phyloP scores from a whole-genome alignment of 768 basidiomycete genomes.

The Coprinopsis cinerea region DNA sequence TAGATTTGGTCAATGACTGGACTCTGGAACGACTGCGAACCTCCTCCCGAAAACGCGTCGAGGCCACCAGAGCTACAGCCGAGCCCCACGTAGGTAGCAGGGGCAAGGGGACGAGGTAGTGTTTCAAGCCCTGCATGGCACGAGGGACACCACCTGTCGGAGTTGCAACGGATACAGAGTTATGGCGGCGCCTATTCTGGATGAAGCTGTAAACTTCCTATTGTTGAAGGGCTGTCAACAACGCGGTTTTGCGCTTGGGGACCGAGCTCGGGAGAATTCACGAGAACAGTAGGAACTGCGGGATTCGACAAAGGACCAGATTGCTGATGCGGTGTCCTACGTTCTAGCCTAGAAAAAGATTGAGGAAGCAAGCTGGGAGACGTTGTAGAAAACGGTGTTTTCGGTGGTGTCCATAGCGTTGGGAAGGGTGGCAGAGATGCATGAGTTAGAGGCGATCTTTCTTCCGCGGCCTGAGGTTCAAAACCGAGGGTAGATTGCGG shows the following conservation, averaged over 20 bases:
- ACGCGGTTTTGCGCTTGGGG: slow-evolving; percentile 26
- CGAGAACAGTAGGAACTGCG: slow-evolving; percentile 21
- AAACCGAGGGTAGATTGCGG: slow-evolving; percentile 6
- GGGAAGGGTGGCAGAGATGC: slow-evolving; percentile 7
- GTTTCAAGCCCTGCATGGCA: too few species aligned
- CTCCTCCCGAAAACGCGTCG: too few species aligned
- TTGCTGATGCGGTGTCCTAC: background rate
- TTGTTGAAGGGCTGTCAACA: slow-evolving; percentile 35
- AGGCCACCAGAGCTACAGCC: too few species aligned
- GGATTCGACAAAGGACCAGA: too few species aligned
- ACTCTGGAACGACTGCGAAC: too few species aligned
- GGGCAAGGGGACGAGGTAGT: too few species aligned
- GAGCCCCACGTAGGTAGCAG: too few species aligned
- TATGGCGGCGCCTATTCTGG: slow-evolving; percentile 4
- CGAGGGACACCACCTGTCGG: too few species aligned
- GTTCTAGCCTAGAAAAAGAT: background rate
- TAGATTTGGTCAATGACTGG: too few species aligned
- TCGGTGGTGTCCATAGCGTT: slow-evolving; percentile 3
- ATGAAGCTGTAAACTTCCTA: slow-evolving; percentile 20
- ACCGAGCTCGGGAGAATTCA: slow-evolving; percentile 26
- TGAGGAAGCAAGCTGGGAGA: background rate
- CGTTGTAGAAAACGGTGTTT: slow-evolving; percentile 3
- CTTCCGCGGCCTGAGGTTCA: slow-evolving; percentile 3
- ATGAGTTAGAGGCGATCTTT: slow-evolving; percentile 8
- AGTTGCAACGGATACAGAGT: too few species aligned